phyloP scores from a whole-genome alignment of 2,329 filamentous ascomycete genomes.

The Aureobasidium sp. region DNA sequence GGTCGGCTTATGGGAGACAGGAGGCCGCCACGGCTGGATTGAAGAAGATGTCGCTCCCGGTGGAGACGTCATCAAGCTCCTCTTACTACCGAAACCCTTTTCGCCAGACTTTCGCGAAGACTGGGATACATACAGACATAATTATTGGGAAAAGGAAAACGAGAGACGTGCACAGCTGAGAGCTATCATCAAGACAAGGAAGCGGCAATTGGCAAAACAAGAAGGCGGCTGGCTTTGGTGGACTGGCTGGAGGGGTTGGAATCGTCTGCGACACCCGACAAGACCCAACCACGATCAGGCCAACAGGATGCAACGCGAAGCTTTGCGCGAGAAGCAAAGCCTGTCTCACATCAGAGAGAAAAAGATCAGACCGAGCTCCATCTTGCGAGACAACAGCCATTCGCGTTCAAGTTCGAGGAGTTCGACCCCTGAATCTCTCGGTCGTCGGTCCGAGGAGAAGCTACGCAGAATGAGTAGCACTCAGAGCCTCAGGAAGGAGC shows the following conservation, averaged over 20 bases:
- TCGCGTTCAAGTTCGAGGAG: slow-evolving; percentile 28
- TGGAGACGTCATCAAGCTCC: slow-evolving; percentile 84
- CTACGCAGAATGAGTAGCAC: slow-evolving; percentile 8
- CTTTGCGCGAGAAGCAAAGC: slow-evolving; percentile 15
- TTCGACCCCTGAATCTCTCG: slow-evolving; percentile 27
- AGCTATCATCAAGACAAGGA: slow-evolving; percentile 60
- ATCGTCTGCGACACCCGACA: slow-evolving; percentile 23
- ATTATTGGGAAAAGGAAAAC: slow-evolving; percentile 97
- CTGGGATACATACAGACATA: slow-evolving; percentile 88
- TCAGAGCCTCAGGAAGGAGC: slow-evolving; percentile 9
- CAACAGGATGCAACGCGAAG: slow-evolving; percentile 4
- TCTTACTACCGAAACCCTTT: slow-evolving; percentile 90
- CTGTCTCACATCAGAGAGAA: slow-evolving; percentile 31
- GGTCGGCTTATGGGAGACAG: slow-evolving; percentile 15
- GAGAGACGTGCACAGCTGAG: slow-evolving; percentile 72
- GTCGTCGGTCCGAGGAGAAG: neutral
- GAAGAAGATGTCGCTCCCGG: slow-evolving; percentile 88
- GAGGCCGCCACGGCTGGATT: slow-evolving; percentile 49
- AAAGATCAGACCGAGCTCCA: slow-evolving; percentile 10
- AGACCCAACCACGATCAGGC: slow-evolving; percentile 8
- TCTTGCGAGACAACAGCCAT: slow-evolving; percentile 18
- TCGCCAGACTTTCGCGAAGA: slow-evolving; percentile 91
- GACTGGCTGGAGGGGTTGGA: slow-evolving; percentile 62
- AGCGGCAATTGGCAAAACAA: slow-evolving; percentile 61
- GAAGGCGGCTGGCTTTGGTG: slow-evolving; percentile 79